Base-by-base conservation (phyloP, 73 alveolate species). In the Diophrys sp. region DNA sequence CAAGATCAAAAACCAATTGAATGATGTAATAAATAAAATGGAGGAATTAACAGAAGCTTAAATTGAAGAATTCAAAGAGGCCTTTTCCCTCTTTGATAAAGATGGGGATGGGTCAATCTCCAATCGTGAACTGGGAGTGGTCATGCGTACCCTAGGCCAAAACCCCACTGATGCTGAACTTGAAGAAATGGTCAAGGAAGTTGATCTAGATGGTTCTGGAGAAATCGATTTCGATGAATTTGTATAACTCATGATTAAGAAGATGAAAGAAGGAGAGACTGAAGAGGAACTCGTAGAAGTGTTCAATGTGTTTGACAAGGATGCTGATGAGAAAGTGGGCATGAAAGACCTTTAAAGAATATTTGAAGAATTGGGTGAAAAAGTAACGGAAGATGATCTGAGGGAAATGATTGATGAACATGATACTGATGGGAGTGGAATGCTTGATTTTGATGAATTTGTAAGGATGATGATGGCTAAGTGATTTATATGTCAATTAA, bases 51-150 rank as follows among this genome's bases (percentile, higher is more conserved):
- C 62, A 44, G 18, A 44, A 44, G 62, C 62, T 44, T 44, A 44
- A 85, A 89, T 89, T 29, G 98, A 95, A 66, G 98, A 96, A 83
- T 88, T 97, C 79, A 97, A 92, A 91, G 98, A 96, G 81, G 98
- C 98, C 2, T 96, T 96, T 85, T 88, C 97, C 62, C 90, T 96
- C 31, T 96, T 96, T 89, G 99, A 96, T 85, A 89, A 92, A 87
- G 99, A 95, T 91, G 98, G 98, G 70, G 96, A 94, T 87, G 99
- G 98, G 2, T 90, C 96, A 77, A 94, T 97, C 74, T 82, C 99
- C 25, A 89, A 96, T 33, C 95, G 95, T 74, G 99, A 97, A 91
- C 82, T 97, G n/a, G n/a, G n/a, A n/a, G n/a, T n/a, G n/a, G n/a
- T n/a, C n/a, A n/a, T n/a, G n/a, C n/a, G n/a, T n/a, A n/a, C n/a